Percentiles rank a stretch among this genome's conserved stretches.
phyloP scores from a whole-genome alignment of 2,329 filamentous ascomycete genomes.

The Ampelomyces quisqualis region DNA sequence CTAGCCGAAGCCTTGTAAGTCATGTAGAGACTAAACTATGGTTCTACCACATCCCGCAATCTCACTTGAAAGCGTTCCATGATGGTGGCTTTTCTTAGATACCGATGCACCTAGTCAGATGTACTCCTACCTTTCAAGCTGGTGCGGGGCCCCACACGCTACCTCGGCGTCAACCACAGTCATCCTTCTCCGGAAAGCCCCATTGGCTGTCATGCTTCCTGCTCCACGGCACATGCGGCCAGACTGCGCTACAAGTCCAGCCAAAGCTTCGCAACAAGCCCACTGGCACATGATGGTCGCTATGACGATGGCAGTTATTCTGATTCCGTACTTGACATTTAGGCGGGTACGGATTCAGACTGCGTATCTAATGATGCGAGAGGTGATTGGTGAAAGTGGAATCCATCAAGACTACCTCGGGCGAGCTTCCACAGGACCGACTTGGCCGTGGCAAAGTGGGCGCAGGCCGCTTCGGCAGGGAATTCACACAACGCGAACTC shows the following conservation, averaged over 20 bases:
- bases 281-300: constrained; percentile 3
- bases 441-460: too few relatives aligned
- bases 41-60: not conserved
- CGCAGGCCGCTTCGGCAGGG: too few relatives aligned
- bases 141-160: constrained; percentile 1
- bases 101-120: too few relatives aligned
- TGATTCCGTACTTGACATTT: too few relatives aligned
- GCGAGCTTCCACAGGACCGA: constrained; percentile 20
- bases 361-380: too few relatives aligned
- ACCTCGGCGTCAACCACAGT: not conserved
- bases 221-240: not conserved
- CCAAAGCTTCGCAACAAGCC: constrained; percentile 9
- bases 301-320: constrained; percentile 14
- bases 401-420: too few relatives aligned
- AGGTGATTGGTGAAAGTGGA: too few relatives aligned
- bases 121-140: not conserved
- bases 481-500: too few relatives aligned
- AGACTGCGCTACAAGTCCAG: constrained; percentile 5
- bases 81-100: not conserved
- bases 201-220: constrained; percentile 3
- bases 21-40: not conserved
- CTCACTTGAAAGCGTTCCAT: not conserved
- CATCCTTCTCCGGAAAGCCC: constrained; percentile 1
- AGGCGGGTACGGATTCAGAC: too few relatives aligned
- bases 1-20: constrained; percentile 41